Base-by-base conservation (phyloP, 805 yeast genomes). In the Spathaspora sp. region DNA sequence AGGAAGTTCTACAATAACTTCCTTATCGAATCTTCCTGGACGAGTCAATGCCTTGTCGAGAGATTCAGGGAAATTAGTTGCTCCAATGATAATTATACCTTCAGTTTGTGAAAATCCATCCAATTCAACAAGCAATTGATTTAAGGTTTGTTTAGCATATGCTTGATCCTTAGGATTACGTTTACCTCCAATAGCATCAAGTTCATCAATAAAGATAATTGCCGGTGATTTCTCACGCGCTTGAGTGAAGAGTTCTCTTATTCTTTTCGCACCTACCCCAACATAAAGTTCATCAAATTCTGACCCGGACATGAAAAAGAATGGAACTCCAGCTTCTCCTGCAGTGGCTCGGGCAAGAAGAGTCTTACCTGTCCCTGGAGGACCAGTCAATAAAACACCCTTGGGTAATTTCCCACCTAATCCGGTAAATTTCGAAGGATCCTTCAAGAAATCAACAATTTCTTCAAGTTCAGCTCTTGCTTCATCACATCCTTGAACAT, bases 351-450 rank as follows among this genome's bases (percentile, higher is more conserved):
- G 83, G 0, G 98, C 98, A 57, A 94, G 80, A 58, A 93, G 76
- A 1, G 99, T 94, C 68, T 94, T 93, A 81, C 99, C 99, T 5
- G 99, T 93, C 72, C 99, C 99, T 42, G 99, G 99, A 39, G 99
- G 99, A 45, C 99, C 99, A 11, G 98, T 94, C 57, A 93, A 77
- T 53, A 94, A 75, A 6, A 94, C 96, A 77, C 99, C 99, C 68
- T 93, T 94, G 52, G 99, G 98, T 61, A 94, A 78, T 69, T 92
- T 92, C 48, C 99, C 99, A 58, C 99, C 99, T 47, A 94, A 79
- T 1, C 96, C 96, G 48, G 97, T 96, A 73, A 91, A 94, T 68
- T 89, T 88, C 17, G 97, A 83, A 18, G 99, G 99, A 67, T 94
- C 98, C 65, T 91, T 91, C 63, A 94, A 80, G 64, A 94, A 94